phyloP scores from a whole-genome alignment of 148 eudicot species.

The Rhododendron ferrugineum region DNA sequence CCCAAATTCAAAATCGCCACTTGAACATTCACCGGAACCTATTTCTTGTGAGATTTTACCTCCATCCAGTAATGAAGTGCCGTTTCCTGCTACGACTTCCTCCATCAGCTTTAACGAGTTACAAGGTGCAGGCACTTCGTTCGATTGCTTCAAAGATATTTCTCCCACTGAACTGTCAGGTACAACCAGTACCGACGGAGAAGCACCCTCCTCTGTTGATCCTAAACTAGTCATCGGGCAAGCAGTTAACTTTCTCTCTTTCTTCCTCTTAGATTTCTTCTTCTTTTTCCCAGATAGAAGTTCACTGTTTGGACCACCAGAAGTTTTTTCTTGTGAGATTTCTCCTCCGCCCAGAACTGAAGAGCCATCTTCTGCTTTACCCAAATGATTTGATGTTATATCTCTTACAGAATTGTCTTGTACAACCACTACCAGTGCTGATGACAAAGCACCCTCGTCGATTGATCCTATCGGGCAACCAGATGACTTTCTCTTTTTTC shows the following conservation, averaged over 20 bases:
- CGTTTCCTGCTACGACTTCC: not conserved
- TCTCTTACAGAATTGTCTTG: not conserved
- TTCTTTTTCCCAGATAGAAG: not conserved
- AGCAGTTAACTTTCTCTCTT: not conserved
- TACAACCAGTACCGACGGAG: not conserved
- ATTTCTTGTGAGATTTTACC: not conserved
- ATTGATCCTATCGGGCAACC: not conserved
- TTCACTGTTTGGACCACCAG: not conserved
- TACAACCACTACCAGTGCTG: not conserved
- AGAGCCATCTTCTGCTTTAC: constrained; percentile 7
- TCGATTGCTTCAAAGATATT: not conserved
- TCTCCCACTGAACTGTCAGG: not conserved
- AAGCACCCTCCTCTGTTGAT: not conserved
- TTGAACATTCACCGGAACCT: not conserved
- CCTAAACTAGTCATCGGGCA: not conserved
- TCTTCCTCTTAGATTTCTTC: constrained; percentile 3
- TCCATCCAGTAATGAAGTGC: not conserved
- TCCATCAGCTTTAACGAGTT: not conserved
- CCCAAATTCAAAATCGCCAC: not conserved
- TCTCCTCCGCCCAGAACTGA: not conserved
- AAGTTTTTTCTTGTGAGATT: not conserved
- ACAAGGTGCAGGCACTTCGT: not conserved
- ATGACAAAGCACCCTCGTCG: not conserved
- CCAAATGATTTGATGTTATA: not conserved
- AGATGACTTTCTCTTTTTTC: not conserved